Conservation (phyloP, 2,329 filamentous ascomycete species). For the Ophioceras dolichostomum region DNA sequence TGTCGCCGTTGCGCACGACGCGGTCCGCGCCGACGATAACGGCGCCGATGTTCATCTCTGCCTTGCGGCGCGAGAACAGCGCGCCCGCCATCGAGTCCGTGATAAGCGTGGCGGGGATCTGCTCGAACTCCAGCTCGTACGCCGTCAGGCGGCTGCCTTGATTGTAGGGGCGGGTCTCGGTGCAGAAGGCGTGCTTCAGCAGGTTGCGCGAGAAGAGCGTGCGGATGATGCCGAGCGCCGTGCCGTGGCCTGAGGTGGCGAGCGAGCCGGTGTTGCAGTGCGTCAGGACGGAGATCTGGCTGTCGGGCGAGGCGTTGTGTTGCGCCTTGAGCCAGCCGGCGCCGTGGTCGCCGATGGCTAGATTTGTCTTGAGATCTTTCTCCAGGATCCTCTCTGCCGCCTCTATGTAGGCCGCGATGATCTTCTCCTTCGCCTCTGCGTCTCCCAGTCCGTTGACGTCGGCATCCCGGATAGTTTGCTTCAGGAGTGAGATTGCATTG, state of each 20-base stretch:
- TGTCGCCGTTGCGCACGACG: conserved; percentile 93
- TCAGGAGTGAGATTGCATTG: conserved; percentile 77
- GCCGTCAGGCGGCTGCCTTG: conserved; percentile 91
- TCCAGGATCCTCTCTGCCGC: conserved; percentile 79
- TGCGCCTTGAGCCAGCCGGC: conserved; percentile 69
- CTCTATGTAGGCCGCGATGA: conserved; percentile 60
- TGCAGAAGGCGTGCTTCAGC: conserved; percentile 82
- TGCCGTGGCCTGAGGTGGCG: conserved; percentile 95
- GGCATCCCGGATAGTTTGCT: conserved; percentile 42
- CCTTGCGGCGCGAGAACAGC: conserved; percentile 53
- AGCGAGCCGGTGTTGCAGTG: conserved; percentile 98
- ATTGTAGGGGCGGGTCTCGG: conserved; percentile 95
- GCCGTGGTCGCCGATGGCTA: conserved; percentile 71
- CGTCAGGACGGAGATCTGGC: conserved; percentile 69
- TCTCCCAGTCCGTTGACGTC: conserved; percentile 24
- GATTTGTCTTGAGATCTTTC: conserved; percentile 79
- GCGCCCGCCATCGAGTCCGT: conserved; percentile 35
- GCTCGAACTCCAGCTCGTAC: conserved; percentile 90
- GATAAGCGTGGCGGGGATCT: conserved; percentile 81
- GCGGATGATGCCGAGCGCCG: conserved; percentile 86
- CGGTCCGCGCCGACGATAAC: conserved; percentile 92
- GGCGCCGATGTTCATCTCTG: conserved; percentile 59
- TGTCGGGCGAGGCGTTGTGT: conserved; percentile 29
- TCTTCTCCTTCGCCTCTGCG: conserved; percentile 31
- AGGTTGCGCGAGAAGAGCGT: conserved; percentile 55